These are phyloP conservation scores for Mycena filopes DNA, from an alignment of 768 basidiomycete genomes.

Conservation along the genomic window DNA sequence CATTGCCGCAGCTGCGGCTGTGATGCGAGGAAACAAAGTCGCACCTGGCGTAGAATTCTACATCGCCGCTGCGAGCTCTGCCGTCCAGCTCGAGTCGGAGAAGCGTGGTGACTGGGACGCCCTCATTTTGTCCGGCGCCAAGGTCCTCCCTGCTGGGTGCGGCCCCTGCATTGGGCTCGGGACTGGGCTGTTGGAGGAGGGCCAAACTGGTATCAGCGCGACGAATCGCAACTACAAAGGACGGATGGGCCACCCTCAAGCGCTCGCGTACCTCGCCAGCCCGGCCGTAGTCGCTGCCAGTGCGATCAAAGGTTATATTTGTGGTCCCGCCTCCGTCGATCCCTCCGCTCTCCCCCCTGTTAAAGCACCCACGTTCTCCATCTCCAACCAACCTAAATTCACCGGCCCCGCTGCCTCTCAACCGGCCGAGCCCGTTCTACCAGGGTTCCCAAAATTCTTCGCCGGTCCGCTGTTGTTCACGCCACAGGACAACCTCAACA, in stretches of 20 bases:
- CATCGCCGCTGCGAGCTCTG: conserved; percentile 93
- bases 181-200: conserved; percentile 91
- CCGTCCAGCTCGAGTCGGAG: conserved; percentile 93
- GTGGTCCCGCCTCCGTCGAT: conserved; percentile 79
- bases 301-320: conserved; percentile 92
- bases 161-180: conserved; percentile 99
- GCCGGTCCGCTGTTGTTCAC: conserved; percentile 89
- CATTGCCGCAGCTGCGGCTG: conserved; percentile 91
- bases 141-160: conserved; percentile 93
- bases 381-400: conserved; percentile 46
- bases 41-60: conserved; percentile 96
- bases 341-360: conserved; percentile 58
- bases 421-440: conserved; percentile 71
- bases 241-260: conserved; percentile 96
- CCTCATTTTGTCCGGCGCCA: conserved; percentile 89
- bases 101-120: conserved; percentile 87
- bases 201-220: conserved; percentile 95
- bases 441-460: conserved; percentile 87
- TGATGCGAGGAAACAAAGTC: conserved; percentile 82
- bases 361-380: conserved; percentile 67
- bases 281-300: conserved; percentile 98
- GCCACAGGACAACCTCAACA: conserved; percentile 97
- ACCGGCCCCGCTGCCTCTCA: conserved; percentile 42
- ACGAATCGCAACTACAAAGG: conserved; percentile 99
- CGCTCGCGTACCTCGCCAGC: conserved; percentile 94